Conservation (phyloP, 2,329 filamentous ascomycete species). For the Helicocarpus griseus region DNA sequence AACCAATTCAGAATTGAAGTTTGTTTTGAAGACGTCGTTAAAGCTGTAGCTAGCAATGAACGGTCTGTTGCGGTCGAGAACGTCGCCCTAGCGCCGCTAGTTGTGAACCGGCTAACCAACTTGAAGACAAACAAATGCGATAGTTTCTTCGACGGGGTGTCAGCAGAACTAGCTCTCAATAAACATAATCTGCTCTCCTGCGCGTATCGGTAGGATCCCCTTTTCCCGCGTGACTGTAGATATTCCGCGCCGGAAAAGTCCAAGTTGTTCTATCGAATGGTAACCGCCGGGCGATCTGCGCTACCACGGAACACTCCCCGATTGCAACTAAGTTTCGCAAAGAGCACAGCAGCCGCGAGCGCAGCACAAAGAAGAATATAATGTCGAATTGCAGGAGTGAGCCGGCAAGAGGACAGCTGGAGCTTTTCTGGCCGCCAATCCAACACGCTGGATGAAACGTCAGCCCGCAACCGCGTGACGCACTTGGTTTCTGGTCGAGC, state of each 20-base stretch:
- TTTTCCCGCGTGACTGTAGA: too few relatives aligned
- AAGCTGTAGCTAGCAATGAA: not conserved
- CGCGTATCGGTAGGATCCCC: too few relatives aligned
- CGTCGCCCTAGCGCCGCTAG: not conserved
- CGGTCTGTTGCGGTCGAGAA: not conserved
- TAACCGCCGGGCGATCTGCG: too few relatives aligned
- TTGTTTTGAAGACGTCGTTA: not conserved
- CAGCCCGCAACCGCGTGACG: not conserved
- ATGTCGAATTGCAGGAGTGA: not conserved
- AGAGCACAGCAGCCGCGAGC: not conserved
- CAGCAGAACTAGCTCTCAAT: too few relatives aligned
- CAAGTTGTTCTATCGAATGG: too few relatives aligned
- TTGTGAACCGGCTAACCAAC: too few relatives aligned
- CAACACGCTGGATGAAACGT: not conserved
- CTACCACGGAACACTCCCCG: too few relatives aligned
- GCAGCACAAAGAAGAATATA: not conserved
- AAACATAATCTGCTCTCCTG: too few relatives aligned
- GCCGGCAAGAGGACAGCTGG: not conserved
- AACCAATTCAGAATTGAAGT: not conserved
- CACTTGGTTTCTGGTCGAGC: not conserved
- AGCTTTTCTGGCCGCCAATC: not conserved
- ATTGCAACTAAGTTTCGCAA: not conserved
- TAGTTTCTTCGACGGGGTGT: too few relatives aligned
- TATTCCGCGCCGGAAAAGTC: too few relatives aligned
- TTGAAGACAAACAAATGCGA: too few relatives aligned